Base-by-base conservation (phyloP, 345 rosid species). In the Populus alba region DNA sequence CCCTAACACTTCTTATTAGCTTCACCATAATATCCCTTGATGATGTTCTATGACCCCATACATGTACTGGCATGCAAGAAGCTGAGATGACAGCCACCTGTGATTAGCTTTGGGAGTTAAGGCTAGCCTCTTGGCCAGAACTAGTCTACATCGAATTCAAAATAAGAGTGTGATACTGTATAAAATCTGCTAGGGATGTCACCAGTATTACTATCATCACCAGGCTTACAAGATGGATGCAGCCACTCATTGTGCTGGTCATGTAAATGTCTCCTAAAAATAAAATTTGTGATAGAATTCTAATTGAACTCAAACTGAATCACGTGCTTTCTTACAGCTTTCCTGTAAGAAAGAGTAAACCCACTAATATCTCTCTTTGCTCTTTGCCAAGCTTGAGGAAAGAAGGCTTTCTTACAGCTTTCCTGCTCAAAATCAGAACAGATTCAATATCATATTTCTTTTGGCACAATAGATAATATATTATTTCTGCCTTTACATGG, bases 21-120 rank as follows among this genome's bases (percentile, higher is more conserved):
- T 84, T 92, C 86, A 95, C 73, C 77, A 93, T 35, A 63, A 92
- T 74, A 72, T 90, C 94, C 29, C 98, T 94, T 0, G 87, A 76
- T 0, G 89, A 81, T 33, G 90, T 87, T 84, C 80, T 90, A 67
- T 83, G 76, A 3, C 97, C 1, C 94, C 90, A 70, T 91, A 91
- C 98, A 92, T 91, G 41, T 87, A 94, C 97, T 97, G 92, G 85
- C 90, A 90, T 1, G 97, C 98, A 25, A 94, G 90, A 70, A 87
- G 86, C 0, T 81, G 82, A 0, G 97, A 97, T 6, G 97, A 88
- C 68, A 94, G 82, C 99, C 98, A 96, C 75, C 97, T 73, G 76
- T 96, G 95, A 96, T 89, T 79, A 96, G 85, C 86, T 94, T 96
- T 2, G 99, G 98, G 73, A 93, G 86, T 85, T 76, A 75, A 1